These are phyloP conservation scores for Excoecaria cochinchinensis DNA, from an alignment of 345 rosid species.

Conservation along the genomic window DNA sequence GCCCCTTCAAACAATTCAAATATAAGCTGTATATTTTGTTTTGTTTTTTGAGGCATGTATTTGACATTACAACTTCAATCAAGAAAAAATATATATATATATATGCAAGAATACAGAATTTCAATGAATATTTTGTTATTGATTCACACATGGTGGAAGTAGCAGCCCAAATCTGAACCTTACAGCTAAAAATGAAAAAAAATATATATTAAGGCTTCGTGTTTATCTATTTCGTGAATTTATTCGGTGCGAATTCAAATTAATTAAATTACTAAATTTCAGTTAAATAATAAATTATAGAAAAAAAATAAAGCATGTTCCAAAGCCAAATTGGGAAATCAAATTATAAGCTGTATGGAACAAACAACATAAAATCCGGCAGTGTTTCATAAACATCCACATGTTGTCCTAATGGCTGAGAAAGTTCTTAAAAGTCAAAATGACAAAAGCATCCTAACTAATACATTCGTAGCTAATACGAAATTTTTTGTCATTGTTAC, in stretches of 20 bases:
- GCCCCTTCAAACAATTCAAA: background rate
- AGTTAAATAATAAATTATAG: no score
- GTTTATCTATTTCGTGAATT: no score
- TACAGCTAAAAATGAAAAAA: background rate
- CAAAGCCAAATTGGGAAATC: background rate
- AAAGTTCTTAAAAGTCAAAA: background rate
- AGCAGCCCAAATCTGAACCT: background rate
- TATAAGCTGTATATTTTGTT: background rate
- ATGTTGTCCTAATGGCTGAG: background rate
- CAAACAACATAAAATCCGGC: slow-evolving; percentile 13
- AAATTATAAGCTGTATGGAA: background rate
- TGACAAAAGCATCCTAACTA: slow-evolving; percentile 8
- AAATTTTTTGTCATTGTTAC: background rate
- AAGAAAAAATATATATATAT: no score
- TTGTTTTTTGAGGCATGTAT: background rate
- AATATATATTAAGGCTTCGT: no score
- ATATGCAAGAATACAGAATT: background rate
- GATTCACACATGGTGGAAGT: background rate
- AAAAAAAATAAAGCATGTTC: background rate
- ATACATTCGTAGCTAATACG: slow-evolving; percentile 9
- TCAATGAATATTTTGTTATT: background rate
- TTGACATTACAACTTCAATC: background rate
- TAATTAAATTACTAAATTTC: no score
- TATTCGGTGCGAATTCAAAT: no score
- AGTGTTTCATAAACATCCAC: slow-evolving; percentile 19